Conservation (phyloP, 768 basidiomycete species). For the Sistotremastrum suecicum region DNA sequence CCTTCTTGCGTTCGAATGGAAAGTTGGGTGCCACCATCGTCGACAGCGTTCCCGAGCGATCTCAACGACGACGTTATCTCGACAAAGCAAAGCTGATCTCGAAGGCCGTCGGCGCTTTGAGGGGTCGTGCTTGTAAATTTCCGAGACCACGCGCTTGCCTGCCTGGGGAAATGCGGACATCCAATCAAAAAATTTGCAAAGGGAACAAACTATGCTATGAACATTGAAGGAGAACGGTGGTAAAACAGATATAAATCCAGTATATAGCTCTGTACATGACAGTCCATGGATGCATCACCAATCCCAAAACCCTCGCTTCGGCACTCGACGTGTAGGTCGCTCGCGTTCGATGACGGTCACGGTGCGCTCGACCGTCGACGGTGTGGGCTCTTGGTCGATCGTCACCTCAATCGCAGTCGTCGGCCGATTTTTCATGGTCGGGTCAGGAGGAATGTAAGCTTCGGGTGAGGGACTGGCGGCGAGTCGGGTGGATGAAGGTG, state of each 20-base stretch:
- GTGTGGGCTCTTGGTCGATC: conserved; percentile 42
- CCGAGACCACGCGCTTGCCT: conserved; percentile 12
- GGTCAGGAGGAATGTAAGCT: conserved; percentile 38
- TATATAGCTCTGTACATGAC: not conserved
- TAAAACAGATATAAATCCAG: conserved; percentile 1
- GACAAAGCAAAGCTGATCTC: conserved; percentile 17
- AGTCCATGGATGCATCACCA: conserved; percentile 22
- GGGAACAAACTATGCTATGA: not conserved
- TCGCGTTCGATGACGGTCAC: conserved; percentile 24
- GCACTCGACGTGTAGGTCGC: conserved; percentile 32
- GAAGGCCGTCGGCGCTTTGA: conserved; percentile 13
- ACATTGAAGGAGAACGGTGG: conserved; percentile 8
- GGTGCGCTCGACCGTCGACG: conserved; percentile 13
- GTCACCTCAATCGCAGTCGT: conserved; percentile 59
- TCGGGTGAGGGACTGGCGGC: conserved; percentile 63
- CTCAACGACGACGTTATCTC: too few species aligned
- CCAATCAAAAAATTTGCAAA: not conserved
- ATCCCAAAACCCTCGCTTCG: conserved; percentile 44
- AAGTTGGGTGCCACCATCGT: too few species aligned
- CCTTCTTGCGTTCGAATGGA: too few species aligned
- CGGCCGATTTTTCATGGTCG: conserved; percentile 44
- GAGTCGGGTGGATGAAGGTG: conserved; percentile 66
- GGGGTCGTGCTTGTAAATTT: conserved; percentile 17
- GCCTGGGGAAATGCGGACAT: not conserved
- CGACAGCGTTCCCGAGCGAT: too few species aligned